These are phyloP conservation scores for Hymenoscyphus salicellus DNA, from an alignment of 2,329 filamentous ascomycete genomes.

Conservation along the genomic window DNA sequence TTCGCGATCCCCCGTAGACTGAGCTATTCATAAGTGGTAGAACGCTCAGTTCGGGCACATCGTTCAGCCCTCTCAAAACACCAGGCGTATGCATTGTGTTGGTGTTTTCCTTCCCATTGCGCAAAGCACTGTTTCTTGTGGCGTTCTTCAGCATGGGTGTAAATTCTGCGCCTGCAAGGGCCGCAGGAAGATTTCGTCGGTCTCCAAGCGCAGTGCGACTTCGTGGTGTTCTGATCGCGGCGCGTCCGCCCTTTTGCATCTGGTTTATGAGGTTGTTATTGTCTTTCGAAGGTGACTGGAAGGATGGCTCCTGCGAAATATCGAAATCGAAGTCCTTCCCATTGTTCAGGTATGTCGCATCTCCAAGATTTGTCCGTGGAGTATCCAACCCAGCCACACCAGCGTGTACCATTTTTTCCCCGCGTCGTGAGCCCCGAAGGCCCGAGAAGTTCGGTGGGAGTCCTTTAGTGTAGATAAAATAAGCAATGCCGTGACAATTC, in stretches of 20 bases:
- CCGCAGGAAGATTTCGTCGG: constrained; percentile 65
- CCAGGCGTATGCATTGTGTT: constrained; percentile 62
- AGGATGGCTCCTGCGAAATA: constrained; percentile 83
- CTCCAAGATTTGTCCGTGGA: constrained; percentile 78
- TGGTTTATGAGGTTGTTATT: constrained; percentile 72
- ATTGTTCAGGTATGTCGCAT: constrained; percentile 75
- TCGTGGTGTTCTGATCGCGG: constrained; percentile 65
- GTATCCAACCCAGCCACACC: constrained; percentile 72
- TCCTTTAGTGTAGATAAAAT: constrained; percentile 22
- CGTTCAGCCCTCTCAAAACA: constrained; percentile 55
- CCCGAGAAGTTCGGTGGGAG: constrained; percentile 14
- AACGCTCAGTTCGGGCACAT: constrained; percentile 69
- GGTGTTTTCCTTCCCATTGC: constrained; percentile 59
- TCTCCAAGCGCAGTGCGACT: constrained; percentile 66
- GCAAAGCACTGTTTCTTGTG: constrained; percentile 68
- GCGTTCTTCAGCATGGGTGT: constrained; percentile 86
- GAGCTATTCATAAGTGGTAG: constrained; percentile 73
- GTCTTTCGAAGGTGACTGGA: constrained; percentile 74
- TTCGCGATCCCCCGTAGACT: constrained; percentile 63
- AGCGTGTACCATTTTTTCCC: constrained; percentile 57
- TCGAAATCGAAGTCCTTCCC: constrained; percentile 65
- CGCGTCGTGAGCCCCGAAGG: constrained; percentile 17
- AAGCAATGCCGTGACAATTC: constrained; percentile 22
- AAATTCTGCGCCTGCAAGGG: constrained; percentile 71
- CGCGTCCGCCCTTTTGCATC: constrained; percentile 63